These are phyloP conservation scores for Cadophora gregata DNA, from an alignment of 2,329 filamentous ascomycete genomes.

Conservation along the genomic window DNA sequence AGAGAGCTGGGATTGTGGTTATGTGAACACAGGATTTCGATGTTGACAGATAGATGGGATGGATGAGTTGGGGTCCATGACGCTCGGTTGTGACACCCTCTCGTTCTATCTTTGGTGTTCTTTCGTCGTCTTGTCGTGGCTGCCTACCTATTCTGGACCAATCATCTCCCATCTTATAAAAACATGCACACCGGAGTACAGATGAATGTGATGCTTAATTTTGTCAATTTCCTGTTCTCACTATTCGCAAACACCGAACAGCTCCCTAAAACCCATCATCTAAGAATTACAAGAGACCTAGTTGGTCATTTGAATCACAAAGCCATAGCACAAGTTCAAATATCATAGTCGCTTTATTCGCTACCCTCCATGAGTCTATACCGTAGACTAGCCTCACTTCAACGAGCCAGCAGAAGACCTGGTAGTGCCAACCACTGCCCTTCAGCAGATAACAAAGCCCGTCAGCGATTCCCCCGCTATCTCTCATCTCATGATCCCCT, in stretches of 20 bases:
- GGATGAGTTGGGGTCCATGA: not conserved
- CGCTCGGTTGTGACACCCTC: not conserved
- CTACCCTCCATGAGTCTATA: constrained; percentile 12
- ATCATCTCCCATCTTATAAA: not conserved
- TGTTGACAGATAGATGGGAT: not conserved
- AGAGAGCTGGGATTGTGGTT: too few species aligned
- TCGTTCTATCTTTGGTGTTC: not conserved
- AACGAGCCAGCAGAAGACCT: constrained; percentile 11
- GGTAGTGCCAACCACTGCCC: not conserved
- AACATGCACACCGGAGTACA: not conserved
- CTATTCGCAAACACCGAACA: too few species aligned
- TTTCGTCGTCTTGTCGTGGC: constrained; percentile 9
- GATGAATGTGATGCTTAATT: not conserved
- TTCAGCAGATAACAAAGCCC: constrained; percentile 3
- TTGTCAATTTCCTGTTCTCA: too few species aligned
- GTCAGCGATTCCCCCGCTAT: constrained; percentile 5
- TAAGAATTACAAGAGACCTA: not conserved
- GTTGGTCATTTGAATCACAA: not conserved
- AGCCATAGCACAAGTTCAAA: not conserved
- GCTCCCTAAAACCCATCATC: too few species aligned
- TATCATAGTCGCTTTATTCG: constrained; percentile 20
- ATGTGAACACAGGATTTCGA: not conserved
- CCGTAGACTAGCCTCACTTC: constrained; percentile 14
- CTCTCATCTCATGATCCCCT: constrained; percentile 1
- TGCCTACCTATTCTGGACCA: constrained; percentile 20